Evolutionary conservation across 192 early-diverging fungal genomes (phyloP), one percentile per base, ranked within the genome.

Genomic region (Podila clonocystis): DNA sequence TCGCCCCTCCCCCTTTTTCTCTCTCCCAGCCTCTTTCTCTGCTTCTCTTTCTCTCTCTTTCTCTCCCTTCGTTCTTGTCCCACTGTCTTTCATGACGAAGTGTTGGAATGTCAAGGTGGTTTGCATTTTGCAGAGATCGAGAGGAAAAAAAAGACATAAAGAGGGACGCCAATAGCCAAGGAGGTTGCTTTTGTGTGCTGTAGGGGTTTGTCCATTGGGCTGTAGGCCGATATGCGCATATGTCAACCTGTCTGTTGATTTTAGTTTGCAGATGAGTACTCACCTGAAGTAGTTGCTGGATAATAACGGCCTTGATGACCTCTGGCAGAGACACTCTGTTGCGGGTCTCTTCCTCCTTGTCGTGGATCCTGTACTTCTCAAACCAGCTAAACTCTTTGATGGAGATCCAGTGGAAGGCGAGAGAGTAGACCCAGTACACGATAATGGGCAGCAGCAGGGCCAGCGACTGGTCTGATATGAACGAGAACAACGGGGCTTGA

Each of bases 231-330:
- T 3, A 12, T 12, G 1, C 7, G 34, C 34, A 36, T 6, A 7
- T 36, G 34, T 36, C 34, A 9, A 9, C 1, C 34, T 45, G 41
- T 12, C 41, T 15, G 41, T 45, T 15, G 41, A 9, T 41, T 41
- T 17, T 8, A 17, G 41, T 45, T 45, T 0, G 1, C 26, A 22
- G 7, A 3, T 55, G 52, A 55, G n/a, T 28, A 7, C 55, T 66
- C 52, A 85, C 83, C 82, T 95, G 94, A 11, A 94, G 70, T 19
- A 88, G 38, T 66, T 94, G 94, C 67, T 94, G 92, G 34, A 95
- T 66, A 12, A 88, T 80, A n/a, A 93, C 91, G 49, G 86, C 85
- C 60, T 74, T 72, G 67, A 94, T 70, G 17, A 95, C 94, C 38
- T 93, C 82, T 22, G 63, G 22, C 15, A 91, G 72, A 12, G 92